A percentile compares a stretch with the other conserved stretches of the same genome.
phyloP scores from a whole-genome alignment of 2,329 filamentous ascomycete genomes.

The Didymella pomorum region DNA sequence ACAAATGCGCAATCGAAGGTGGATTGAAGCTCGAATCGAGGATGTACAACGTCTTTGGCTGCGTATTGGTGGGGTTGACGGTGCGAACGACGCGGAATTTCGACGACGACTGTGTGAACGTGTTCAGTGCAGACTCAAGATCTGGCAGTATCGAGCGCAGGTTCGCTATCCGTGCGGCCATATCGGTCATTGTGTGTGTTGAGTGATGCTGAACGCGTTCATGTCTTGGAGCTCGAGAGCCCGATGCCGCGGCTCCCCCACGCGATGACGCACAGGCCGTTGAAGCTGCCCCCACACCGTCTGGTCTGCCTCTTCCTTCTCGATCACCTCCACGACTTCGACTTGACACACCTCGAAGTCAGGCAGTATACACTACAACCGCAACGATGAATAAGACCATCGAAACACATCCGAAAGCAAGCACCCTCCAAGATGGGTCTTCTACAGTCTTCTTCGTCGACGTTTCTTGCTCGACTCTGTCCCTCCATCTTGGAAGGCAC shows the following conservation, averaged over 20 bases:
- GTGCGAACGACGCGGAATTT: conserved; percentile 49
- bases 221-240: conserved; percentile 14
- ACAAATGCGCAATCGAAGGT: conserved; percentile 66
- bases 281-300: not conserved
- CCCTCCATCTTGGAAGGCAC: conserved; percentile 19
- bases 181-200: conserved; percentile 29
- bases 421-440: conserved; percentile 11
- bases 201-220: conserved; percentile 7
- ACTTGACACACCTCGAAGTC: not conserved
- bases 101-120: conserved; percentile 44
- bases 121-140: conserved; percentile 42
- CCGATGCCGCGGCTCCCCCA: conserved; percentile 7
- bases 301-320: not conserved
- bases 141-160: conserved; percentile 43
- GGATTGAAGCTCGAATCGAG: conserved; percentile 74
- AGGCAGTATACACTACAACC: conserved; percentile 7
- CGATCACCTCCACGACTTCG: not conserved
- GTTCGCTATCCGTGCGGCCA: conserved; percentile 40
- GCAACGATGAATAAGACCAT: conserved; percentile 6
- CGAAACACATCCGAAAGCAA: conserved; percentile 4
- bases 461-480: conserved; percentile 7
- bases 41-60: conserved; percentile 63
- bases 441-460: not conserved
- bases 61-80: conserved; percentile 41
- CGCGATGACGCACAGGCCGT: conserved; percentile 14